phyloP scores from a whole-genome alignment of 495 filamentous ascomycete genomes.

The Geopyxis carbonaria region DNA sequence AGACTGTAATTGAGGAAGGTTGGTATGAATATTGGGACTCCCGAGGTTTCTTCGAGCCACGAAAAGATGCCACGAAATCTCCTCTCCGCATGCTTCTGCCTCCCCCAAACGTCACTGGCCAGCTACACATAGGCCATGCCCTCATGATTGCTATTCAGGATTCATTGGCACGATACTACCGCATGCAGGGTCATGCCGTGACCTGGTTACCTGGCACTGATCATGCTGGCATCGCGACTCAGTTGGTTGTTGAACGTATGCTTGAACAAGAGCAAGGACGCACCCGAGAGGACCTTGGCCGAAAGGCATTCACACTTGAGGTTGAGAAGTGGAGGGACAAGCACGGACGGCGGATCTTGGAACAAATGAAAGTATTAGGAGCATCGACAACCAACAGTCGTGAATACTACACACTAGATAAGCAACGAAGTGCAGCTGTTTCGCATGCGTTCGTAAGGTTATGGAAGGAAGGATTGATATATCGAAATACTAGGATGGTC shows the following conservation, averaged over 20 bases:
- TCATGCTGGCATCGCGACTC: slow-evolving; percentile 62
- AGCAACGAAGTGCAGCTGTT: slow-evolving; percentile 48
- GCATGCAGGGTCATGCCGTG: slow-evolving; percentile 46
- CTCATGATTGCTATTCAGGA: slow-evolving; percentile 43
- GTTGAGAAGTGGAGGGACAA: slow-evolving; percentile 57
- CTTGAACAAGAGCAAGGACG: slow-evolving; percentile 48
- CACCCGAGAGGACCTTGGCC: slow-evolving; percentile 49
- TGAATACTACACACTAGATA: slow-evolving; percentile 61
- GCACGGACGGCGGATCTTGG: slow-evolving; percentile 47
- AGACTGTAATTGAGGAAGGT: slow-evolving; percentile 15
- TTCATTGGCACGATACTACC: slow-evolving; percentile 53
- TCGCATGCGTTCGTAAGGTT: slow-evolving; percentile 55
- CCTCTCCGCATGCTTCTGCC: slow-evolving; percentile 31
- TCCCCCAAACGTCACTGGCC: slow-evolving; percentile 62
- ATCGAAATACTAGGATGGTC: slow-evolving; percentile 57
- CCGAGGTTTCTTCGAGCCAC: slow-evolving; percentile 18
- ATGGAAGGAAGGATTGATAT: slow-evolving; percentile 60
- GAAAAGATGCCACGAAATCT: slow-evolving; percentile 1
- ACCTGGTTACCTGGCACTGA: slow-evolving; percentile 60
- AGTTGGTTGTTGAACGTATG: slow-evolving; percentile 63
- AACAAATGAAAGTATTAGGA: slow-evolving; percentile 40
- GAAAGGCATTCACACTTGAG: slow-evolving; percentile 39
- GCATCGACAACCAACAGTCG: slow-evolving; percentile 47
- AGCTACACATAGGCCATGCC: slow-evolving; percentile 56
- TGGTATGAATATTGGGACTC: slow-evolving; percentile 25